phyloP scores from a whole-genome alignment of 192 early-diverging fungal species.

The Linnemannia hyalina region DNA sequence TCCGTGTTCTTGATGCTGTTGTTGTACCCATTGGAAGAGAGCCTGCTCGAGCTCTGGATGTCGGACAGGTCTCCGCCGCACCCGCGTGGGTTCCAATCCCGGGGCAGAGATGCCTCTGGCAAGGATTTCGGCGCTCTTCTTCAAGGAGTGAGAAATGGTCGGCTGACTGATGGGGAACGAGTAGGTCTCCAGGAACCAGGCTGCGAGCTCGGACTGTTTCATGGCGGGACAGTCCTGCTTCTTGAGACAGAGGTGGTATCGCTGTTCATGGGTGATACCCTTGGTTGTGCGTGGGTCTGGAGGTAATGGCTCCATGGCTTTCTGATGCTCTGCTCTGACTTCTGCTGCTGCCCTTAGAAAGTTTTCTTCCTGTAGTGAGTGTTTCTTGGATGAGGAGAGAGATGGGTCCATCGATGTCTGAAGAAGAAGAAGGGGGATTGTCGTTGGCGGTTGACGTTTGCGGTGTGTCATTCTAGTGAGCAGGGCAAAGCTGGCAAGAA shows the following conservation, averaged over 20 bases:
- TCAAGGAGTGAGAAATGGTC: constrained; percentile 45
- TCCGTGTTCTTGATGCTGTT: not conserved
- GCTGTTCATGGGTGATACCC: constrained; percentile 48
- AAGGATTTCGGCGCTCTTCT: constrained; percentile 32
- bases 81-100: constrained; percentile 28
- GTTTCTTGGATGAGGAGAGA: not conserved
- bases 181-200: constrained; percentile 38
- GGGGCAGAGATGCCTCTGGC: constrained; percentile 11
- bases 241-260: constrained; percentile 48
- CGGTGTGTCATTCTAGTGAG: not conserved
- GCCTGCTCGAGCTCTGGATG: constrained; percentile 44
- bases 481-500: not conserved
- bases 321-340: not conserved
- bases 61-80: constrained; percentile 41
- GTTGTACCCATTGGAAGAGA: constrained; percentile 37
- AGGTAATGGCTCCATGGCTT: not conserved
- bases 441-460: not conserved
- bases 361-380: not conserved
- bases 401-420: not conserved
- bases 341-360: not conserved
- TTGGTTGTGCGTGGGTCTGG: constrained; percentile 17
- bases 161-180: constrained; percentile 36
- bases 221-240: constrained; percentile 41
- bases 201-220: constrained; percentile 41
- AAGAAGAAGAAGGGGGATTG: not conserved